Evolutionary conservation across 2,329 filamentous ascomycete genomes (phyloP), one percentile per base, ranked within the genome.

Genomic region (Zelopaecilomyces penicillatus): DNA sequence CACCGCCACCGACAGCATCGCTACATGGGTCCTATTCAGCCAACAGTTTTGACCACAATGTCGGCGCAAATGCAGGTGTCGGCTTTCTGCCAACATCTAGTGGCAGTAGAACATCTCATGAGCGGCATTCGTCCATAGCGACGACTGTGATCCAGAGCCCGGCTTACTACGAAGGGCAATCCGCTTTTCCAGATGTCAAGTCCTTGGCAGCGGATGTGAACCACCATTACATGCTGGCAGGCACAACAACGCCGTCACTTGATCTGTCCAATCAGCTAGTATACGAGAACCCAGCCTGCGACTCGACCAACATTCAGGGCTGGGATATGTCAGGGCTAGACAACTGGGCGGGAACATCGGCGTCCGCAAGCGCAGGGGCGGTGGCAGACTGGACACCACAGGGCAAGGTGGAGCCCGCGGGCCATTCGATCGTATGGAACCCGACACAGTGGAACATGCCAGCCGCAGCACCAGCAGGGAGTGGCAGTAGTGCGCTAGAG

Each of bases 1-100:
- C 78, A 5, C 76, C 78, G 27, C 76, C 76, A 4, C 75, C 74
- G 4, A 75, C 71, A 2, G 75, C 74, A 1, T 68, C 69, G 2
- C 59, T 80, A 10, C 67, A 72, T 27, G 65, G 65, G 33, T 66
- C 69, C 0, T 75, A 74, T 52, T 64, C 69, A 36, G 55, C 62
- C 11, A 66, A 66, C 47, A 65, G 65, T 47, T 75, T 75, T 54
- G 70, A 74, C 41, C 57, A 62, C 40, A 53, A 46, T 46, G 58
- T 65, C 54, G 55, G 57, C 28, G 41, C 53, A 4, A 54, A 57
- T 38, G 55, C 55, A 30, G 56, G 56, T 29, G 58, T 64, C 34
- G 55, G 52, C 43, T 67, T 60, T 45, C 43, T 66, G 43, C 53
- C 63, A 5, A 47, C 57, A 5, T 49, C 52, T 6, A 55, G 56